A percentile compares a stretch with the other conserved stretches of the same genome.
Conservation (phyloP, 345 rosid species). For the Carallia pectinifolia region DNA sequence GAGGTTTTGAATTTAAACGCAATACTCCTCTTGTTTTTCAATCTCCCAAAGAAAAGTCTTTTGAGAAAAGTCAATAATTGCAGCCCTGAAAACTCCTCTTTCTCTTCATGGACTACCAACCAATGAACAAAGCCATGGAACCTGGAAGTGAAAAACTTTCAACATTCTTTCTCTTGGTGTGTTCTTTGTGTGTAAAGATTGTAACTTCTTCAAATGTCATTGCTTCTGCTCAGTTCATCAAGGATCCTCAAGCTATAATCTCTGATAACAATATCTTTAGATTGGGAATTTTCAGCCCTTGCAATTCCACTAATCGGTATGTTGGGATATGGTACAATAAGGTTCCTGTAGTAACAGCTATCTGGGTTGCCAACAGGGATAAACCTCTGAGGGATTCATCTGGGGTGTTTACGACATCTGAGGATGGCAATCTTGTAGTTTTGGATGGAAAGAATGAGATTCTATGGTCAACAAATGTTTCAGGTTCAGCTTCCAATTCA, state of each 20-base stretch:
- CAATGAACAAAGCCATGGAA: slow-evolving; percentile 7
- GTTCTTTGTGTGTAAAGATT: not conserved
- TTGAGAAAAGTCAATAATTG: slow-evolving; percentile 20
- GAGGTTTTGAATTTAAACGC: no score
- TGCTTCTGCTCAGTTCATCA: slow-evolving; percentile 1
- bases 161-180: not conserved
- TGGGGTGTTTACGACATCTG: no score
- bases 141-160: not conserved
- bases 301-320: slow-evolving; percentile 3
- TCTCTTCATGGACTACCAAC: no score
- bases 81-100: slow-evolving; percentile 7
- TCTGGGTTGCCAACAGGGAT: slow-evolving; percentile 24
- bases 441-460: no score
- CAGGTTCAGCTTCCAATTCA: not conserved
- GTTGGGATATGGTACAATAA: slow-evolving; percentile 13
- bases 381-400: not conserved
- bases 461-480: slow-evolving; percentile 14
- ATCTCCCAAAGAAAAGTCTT: slow-evolving; percentile 18
- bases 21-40: no score
- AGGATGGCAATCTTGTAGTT: slow-evolving; percentile 2
- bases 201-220: not conserved
- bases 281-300: slow-evolving; percentile 17
- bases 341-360: not conserved
- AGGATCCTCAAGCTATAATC: slow-evolving; percentile 13
- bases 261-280: not conserved